A percentile compares a stretch with the other conserved stretches of the same genome.
These are phyloP conservation scores for Stephanodiscus minutulus DNA, from an alignment of 108 stramenopile genomes.

Conservation along the genomic window DNA sequence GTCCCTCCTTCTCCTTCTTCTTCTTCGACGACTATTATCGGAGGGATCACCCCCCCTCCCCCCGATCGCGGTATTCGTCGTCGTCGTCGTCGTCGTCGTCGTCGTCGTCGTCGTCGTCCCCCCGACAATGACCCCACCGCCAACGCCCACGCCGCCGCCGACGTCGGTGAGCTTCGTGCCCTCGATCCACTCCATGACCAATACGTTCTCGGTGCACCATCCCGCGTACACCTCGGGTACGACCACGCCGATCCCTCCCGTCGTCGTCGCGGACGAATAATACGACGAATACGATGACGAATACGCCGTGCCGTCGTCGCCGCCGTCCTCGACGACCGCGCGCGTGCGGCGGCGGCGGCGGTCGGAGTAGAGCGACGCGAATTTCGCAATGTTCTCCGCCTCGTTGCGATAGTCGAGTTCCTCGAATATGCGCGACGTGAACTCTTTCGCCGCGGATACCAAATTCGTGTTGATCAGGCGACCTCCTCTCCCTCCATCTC, in stretches of 20 bases:
- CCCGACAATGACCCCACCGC: background rate
- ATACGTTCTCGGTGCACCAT: constrained; percentile 60
- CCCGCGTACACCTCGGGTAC: constrained; percentile 59
- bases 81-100: too few species aligned
- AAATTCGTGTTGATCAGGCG: constrained; percentile 61
- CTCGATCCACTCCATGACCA: constrained; percentile 76
- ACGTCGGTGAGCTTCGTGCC: constrained; percentile 59
- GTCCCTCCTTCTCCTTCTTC: too few species aligned
- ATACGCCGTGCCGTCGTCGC: background rate
- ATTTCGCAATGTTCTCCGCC: constrained; percentile 47
- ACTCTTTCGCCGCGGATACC: constrained; percentile 62
- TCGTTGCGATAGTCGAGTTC: constrained; percentile 64
- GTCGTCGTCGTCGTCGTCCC: constrained; percentile 9
- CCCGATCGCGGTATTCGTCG: too few species aligned
- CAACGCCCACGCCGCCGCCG: background rate
- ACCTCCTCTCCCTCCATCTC: constrained; percentile 1
- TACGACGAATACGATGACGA: too few species aligned
- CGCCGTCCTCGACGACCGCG: constrained; percentile 26
- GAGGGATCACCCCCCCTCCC: background rate
- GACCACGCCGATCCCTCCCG: constrained; percentile 48
- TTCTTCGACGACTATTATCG: too few species aligned
- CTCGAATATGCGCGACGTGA: constrained; percentile 75
- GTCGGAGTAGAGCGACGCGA: constrained; percentile 59
- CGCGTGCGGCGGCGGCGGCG: too few species aligned
- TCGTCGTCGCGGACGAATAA: too few species aligned